Conservation (phyloP, 139 green algal species). For the Haematococcus sp. region DNA sequence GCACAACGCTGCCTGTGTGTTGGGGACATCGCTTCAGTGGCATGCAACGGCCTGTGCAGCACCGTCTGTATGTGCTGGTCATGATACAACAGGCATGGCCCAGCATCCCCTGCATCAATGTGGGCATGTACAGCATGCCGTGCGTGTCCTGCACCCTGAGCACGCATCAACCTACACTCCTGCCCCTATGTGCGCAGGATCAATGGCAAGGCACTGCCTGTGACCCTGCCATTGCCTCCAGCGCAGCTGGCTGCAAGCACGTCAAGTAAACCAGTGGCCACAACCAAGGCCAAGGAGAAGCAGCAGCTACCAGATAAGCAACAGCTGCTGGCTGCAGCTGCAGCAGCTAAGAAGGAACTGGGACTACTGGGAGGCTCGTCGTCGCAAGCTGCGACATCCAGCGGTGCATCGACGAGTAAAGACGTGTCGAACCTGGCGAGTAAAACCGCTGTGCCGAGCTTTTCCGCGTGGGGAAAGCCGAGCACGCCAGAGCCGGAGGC, state of each 20-base stretch:
- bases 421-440: not conserved
- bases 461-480: not conserved
- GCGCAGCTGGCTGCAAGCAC: not conserved
- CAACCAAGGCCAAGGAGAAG: slow-evolving; percentile 11
- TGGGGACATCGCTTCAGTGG: no score
- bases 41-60: no score
- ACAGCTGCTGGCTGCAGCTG: slow-evolving; percentile 29
- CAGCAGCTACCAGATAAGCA: not conserved
- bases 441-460: slow-evolving; percentile 10
- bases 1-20: no score
- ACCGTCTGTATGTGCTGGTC: no score
- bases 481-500: not conserved
- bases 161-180: no score
- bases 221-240: not conserved
- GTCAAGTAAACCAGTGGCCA: not conserved
- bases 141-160: no score
- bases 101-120: no score
- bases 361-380: slow-evolving; percentile 11
- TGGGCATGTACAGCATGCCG: no score
- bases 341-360: slow-evolving; percentile 35
- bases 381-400: no score
- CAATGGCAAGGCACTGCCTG: slow-evolving; percentile 9
- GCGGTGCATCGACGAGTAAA: no score
- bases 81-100: no score
- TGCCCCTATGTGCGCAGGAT: no score